These are phyloP conservation scores for Taiozyma sp. DNA, from an alignment of 1,139 yeast species.

Conservation along the genomic window DNA sequence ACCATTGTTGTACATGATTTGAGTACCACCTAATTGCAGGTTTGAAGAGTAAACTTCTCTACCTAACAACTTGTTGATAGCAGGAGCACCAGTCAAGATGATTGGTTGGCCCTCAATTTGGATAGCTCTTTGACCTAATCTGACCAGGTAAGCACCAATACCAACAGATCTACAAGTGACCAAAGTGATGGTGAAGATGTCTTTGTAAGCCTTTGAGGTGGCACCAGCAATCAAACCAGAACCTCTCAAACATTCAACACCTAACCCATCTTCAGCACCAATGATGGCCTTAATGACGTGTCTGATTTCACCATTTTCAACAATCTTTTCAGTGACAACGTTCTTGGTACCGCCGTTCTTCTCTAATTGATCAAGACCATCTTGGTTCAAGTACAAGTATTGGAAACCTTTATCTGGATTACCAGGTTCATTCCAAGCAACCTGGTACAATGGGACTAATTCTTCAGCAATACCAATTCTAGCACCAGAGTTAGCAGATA, in stretches of 20 bases:
- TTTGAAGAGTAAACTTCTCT: conserved; percentile 96
- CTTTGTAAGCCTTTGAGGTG: conserved; percentile 94
- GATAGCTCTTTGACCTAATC: conserved; percentile 97
- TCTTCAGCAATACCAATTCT: conserved; percentile 98
- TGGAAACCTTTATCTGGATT: conserved; percentile 83
- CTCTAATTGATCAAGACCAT: conserved; percentile 55
- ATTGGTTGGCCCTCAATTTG: conserved; percentile 99
- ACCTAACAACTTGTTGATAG: conserved; percentile 92
- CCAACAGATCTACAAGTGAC: conserved; percentile 99
- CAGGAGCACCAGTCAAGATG: conserved; percentile 98
- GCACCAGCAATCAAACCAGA: conserved; percentile 99
- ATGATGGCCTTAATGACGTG: conserved; percentile 76
- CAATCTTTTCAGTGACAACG: conserved; percentile 73
- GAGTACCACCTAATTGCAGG: conserved; percentile 98
- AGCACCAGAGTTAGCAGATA: conserved; percentile 98
- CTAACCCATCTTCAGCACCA: conserved; percentile 94
- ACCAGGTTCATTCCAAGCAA: conserved; percentile 81
- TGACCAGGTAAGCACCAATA: conserved; percentile 97
- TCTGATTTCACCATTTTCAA: conserved; percentile 81
- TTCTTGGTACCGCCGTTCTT: conserved; percentile 53
- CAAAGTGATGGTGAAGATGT: conserved; percentile 90
- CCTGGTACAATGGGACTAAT: conserved; percentile 80
- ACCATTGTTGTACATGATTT: conserved; percentile 97
- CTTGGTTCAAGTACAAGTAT: conserved; percentile 76
- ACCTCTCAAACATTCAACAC: conserved; percentile 97